Conservation (phyloP, 345 rosid species). For the Excoecaria agallocha region DNA sequence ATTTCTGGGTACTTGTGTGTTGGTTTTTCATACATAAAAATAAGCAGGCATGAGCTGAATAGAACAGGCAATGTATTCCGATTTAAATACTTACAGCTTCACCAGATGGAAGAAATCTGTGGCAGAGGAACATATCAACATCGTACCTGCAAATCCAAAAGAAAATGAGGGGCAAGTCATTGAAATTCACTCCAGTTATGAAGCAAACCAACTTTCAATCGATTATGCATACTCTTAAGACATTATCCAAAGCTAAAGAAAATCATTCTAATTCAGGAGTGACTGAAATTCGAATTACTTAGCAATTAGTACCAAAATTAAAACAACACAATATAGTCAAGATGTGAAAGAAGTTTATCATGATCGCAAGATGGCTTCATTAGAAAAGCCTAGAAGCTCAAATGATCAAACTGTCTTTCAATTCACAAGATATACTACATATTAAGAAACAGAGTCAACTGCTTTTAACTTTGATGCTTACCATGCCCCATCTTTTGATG, state of each 20-base stretch:
- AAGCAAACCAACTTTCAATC: background rate
- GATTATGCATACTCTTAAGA: background rate
- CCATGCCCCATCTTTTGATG: conserved; percentile 79
- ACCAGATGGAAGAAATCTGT: conserved; percentile 47
- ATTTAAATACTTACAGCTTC: conserved; percentile 53
- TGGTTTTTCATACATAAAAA: background rate
- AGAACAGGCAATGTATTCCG: background rate
- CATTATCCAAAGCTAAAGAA: background rate
- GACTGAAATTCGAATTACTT: background rate
- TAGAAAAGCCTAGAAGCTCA: background rate
- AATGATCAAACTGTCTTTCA: background rate
- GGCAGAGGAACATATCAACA: conserved; percentile 49
- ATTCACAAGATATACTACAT: background rate
- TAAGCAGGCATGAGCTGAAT: background rate
- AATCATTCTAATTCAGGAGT: background rate
- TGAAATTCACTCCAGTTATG: background rate
- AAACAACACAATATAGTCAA: background rate
- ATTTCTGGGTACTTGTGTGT: too few relatives aligned
- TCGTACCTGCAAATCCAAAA: conserved; percentile 54
- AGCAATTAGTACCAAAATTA: background rate
- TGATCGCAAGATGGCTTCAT: background rate
- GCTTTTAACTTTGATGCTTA: conserved; percentile 20
- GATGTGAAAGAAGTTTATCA: background rate
- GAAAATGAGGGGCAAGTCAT: background rate
- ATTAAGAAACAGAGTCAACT: background rate